Evolutionary conservation across 495 filamentous ascomycete species (phyloP).

Genomic region (Sordaria brevicollis): DNA sequence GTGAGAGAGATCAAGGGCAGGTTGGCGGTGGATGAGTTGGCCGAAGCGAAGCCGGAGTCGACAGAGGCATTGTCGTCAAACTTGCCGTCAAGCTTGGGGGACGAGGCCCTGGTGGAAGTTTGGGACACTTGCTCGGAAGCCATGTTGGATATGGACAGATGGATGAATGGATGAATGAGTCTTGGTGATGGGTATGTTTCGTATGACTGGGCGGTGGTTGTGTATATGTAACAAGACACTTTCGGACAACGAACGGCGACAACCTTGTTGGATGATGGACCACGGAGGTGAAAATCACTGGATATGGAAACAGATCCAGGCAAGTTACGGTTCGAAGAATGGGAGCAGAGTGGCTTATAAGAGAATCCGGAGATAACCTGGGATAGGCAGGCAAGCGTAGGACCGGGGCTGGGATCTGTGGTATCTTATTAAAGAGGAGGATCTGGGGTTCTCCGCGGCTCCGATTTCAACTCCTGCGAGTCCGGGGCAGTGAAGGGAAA

Average conservation of each 20-base stretch:
- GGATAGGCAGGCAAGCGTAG: neutral
- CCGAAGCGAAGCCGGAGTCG: constrained; percentile 89
- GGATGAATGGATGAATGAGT: neutral
- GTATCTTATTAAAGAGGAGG: neutral
- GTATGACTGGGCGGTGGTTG: neutral
- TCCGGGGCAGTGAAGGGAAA: neutral
- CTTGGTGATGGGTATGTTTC: neutral
- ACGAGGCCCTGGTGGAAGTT: constrained; percentile 23
- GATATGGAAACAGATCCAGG: neutral
- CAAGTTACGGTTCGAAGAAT: neutral
- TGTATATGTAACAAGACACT: neutral
- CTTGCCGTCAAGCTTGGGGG: constrained; percentile 20
- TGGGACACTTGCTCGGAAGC: constrained; percentile 12
- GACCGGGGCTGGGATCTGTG: neutral
- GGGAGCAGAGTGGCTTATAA: neutral
- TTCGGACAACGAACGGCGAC: neutral
- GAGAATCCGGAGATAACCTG: neutral
- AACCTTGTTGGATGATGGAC: neutral
- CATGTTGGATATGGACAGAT: constrained; percentile 15
- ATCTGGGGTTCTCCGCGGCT: neutral
- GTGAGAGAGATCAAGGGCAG: constrained; percentile 62
- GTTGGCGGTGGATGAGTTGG: constrained; percentile 41
- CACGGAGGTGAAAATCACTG: neutral
- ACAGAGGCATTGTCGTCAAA: constrained; percentile 30
- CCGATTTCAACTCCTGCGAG: neutral